Percentiles rank a stretch among this genome's conserved stretches.
phyloP scores from a whole-genome alignment of 192 early-diverging fungal species.

The Umbelopsis sp. region DNA sequence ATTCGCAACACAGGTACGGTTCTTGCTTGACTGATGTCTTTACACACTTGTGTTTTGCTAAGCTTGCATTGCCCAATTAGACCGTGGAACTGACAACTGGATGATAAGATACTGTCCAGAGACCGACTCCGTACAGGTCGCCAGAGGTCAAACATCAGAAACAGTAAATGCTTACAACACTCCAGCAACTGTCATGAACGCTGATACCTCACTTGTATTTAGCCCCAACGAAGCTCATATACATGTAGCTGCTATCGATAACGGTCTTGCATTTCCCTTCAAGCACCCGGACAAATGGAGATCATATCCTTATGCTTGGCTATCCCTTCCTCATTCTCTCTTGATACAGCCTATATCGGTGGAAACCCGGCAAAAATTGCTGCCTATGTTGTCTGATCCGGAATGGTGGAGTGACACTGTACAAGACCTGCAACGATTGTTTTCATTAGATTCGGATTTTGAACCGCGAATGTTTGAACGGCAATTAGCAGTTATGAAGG shows the following conservation, averaged over 20 bases:
- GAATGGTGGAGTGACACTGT: conserved; percentile 83
- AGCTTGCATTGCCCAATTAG: conserved; percentile 29
- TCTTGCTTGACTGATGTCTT: conserved; percentile 28
- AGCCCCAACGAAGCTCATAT: conserved; percentile 50
- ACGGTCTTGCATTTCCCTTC: conserved; percentile 92
- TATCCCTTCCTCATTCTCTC: conserved; percentile 66
- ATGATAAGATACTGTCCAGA: conserved; percentile 76
- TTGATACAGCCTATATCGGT: conserved; percentile 66
- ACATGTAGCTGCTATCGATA: conserved; percentile 88
- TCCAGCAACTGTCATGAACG: not conserved
- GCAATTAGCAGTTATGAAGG: conserved; percentile 84
- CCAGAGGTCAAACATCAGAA: conserved; percentile 16
- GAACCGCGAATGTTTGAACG: conserved; percentile 76
- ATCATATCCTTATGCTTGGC: conserved; percentile 93
- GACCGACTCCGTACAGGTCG: conserved; percentile 35
- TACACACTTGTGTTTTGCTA: conserved; percentile 30
- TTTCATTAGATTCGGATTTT: conserved; percentile 77
- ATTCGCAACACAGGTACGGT: conserved; percentile 85
- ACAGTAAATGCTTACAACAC: conserved; percentile 17
- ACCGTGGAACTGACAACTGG: conserved; percentile 80
- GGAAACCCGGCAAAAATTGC: conserved; percentile 67
- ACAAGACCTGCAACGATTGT: conserved; percentile 64
- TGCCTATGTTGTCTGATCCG: conserved; percentile 68
- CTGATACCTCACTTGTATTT: not conserved
- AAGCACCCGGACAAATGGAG: conserved; percentile 90